These are phyloP conservation scores for Xylariaceae sp. DNA, from an alignment of 2,329 filamentous ascomycete species.

Conservation along the genomic window DNA sequence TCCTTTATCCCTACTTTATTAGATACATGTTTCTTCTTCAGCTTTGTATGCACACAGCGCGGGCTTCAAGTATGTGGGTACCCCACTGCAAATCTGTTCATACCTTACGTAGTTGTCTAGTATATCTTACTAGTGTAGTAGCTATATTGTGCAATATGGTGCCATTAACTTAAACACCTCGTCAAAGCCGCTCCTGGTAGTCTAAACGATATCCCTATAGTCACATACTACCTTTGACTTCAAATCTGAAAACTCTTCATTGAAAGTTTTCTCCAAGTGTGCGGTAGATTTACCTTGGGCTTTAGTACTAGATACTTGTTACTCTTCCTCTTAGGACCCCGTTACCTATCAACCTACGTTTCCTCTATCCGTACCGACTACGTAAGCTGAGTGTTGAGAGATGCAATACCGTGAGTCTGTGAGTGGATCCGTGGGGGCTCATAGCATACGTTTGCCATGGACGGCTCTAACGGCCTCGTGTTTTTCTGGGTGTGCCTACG, in stretches of 20 bases:
- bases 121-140: constrained; percentile 14
- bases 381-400: constrained; percentile 22
- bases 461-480: constrained; percentile 28
- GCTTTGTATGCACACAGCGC: neutral
- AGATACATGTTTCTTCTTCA: neutral
- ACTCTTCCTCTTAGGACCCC: neutral
- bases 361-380: constrained; percentile 24
- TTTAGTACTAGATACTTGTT: neutral
- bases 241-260: no score
- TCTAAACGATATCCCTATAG: neutral
- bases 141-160: constrained; percentile 22
- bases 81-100: constrained; percentile 9
- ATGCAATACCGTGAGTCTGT: constrained; percentile 29
- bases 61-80: constrained; percentile 13
- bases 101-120: neutral
- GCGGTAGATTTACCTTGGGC: neutral
- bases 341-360: constrained; percentile 4
- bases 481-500: constrained; percentile 15
- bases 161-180: constrained; percentile 13
- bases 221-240: no score
- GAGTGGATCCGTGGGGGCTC: constrained; percentile 41
- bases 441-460: constrained; percentile 35
- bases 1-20: no score
- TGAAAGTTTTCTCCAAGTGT: neutral
- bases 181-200: neutral